phyloP scores from a whole-genome alignment of 2,329 filamentous ascomycete genomes.

The Colletotrichum graminicola region DNA sequence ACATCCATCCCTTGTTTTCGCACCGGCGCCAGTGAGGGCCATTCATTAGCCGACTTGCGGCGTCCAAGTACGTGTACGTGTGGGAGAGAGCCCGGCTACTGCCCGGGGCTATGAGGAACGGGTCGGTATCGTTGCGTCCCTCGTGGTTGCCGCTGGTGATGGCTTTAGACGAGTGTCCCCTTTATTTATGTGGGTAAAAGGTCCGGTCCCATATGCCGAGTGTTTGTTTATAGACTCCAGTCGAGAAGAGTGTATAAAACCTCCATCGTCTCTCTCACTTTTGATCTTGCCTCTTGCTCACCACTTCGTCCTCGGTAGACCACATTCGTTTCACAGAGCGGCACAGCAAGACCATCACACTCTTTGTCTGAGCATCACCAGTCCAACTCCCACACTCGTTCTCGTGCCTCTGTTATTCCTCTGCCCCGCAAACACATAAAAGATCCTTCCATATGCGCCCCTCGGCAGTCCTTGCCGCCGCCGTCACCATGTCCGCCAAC shows the following conservation, averaged over 20 bases:
- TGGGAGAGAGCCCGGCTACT: slow-evolving; percentile 11
- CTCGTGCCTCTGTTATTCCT: neutral
- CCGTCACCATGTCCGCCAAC: slow-evolving; percentile 18
- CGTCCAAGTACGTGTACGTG: neutral
- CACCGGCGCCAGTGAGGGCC: no score
- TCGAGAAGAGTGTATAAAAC: neutral
- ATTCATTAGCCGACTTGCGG: no score
- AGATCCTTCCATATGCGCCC: slow-evolving; percentile 22
- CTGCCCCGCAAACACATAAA: neutral
- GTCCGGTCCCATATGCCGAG: neutral
- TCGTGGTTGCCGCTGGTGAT: slow-evolving; percentile 19
- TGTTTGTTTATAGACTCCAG: neutral
- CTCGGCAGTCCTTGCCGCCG: slow-evolving; percentile 30
- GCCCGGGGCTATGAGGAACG: neutral
- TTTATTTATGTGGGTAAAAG: neutral
- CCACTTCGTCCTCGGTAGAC: neutral
- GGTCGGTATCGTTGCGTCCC: slow-evolving; percentile 23
- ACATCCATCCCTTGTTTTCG: no score
- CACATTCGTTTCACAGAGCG: neutral
- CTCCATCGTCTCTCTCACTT: neutral
- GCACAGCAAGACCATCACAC: slow-evolving; percentile 6
- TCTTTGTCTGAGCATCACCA: neutral
- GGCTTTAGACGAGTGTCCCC: neutral
- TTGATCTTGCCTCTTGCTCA: neutral
- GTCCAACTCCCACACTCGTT: neutral